These are phyloP conservation scores for Paxillus involutus DNA, from an alignment of 768 basidiomycete genomes.

Conservation along the genomic window DNA sequence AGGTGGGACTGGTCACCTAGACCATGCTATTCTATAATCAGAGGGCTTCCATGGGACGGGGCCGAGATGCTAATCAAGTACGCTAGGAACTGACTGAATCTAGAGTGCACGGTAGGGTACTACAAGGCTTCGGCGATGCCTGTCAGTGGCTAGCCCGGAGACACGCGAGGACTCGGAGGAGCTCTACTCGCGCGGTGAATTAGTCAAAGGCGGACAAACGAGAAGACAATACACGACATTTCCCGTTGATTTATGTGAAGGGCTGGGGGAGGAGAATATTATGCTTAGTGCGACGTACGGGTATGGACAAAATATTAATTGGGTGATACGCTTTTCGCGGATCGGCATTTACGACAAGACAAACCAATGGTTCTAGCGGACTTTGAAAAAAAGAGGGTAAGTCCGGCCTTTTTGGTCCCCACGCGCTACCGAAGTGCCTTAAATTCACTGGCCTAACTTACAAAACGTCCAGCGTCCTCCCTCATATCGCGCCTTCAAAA, in stretches of 20 bases:
- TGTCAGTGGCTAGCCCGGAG: too few relatives aligned
- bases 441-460: conserved; percentile 36
- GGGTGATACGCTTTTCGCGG: not conserved
- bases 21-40: too few relatives aligned
- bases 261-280: not conserved
- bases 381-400: conserved; percentile 36
- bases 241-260: not conserved
- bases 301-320: not conserved
- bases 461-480: conserved; percentile 31
- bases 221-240: not conserved
- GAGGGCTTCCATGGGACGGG: too few relatives aligned
- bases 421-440: conserved; percentile 41
- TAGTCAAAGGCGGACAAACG: not conserved
- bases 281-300: too few relatives aligned
- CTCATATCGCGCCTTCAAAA: conserved; percentile 32
- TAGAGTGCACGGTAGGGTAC: too few relatives aligned
- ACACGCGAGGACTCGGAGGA: too few relatives aligned
- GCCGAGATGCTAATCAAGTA: too few relatives aligned
- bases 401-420: conserved; percentile 36
- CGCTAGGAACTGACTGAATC: too few relatives aligned
- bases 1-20: not conserved
- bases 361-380: conserved; percentile 19
- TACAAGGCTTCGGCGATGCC: too few relatives aligned
- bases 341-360: conserved; percentile 28
- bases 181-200: not conserved